Conservation (phyloP, 306 rosid species). For the Potentilla sterilis region DNA sequence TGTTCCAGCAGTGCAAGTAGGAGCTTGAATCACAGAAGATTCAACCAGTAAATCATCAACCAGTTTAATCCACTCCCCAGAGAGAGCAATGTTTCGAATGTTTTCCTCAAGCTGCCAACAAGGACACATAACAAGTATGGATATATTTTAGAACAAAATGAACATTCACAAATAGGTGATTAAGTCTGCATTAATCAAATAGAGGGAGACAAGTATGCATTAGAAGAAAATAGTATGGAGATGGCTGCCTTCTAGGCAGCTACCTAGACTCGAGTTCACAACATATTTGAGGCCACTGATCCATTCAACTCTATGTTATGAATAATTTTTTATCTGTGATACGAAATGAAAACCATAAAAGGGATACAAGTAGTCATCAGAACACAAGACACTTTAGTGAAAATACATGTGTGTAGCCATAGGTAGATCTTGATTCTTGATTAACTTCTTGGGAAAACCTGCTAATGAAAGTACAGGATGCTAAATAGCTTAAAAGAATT, state of each 20-base stretch:
- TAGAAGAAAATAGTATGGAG: background rate
- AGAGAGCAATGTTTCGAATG: constrained; percentile 59
- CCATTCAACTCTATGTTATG: background rate
- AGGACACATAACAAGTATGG: constrained; percentile 16
- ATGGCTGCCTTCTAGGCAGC: background rate
- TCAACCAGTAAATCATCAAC: constrained; percentile 77
- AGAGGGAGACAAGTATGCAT: background rate
- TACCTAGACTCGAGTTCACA: background rate
- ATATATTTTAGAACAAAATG: background rate
- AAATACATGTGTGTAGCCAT: background rate
- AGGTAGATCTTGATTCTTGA: background rate
- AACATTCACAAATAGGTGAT: background rate
- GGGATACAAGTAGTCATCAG: background rate
- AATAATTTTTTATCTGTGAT: background rate
- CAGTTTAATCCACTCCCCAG: constrained; percentile 79
- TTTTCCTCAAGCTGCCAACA: constrained; percentile 84
- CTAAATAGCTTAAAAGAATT: background rate
- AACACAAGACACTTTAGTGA: background rate
- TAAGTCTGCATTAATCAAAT: background rate
- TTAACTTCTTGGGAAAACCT: background rate
- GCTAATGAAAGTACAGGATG: background rate
- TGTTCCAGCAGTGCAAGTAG: constrained; percentile 51
- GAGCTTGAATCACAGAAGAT: constrained; percentile 53
- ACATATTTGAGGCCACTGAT: background rate
- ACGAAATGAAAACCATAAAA: background rate